Conservation (phyloP, 495 filamentous ascomycete genomes). For the Trypethelium eluteriae region DNA sequence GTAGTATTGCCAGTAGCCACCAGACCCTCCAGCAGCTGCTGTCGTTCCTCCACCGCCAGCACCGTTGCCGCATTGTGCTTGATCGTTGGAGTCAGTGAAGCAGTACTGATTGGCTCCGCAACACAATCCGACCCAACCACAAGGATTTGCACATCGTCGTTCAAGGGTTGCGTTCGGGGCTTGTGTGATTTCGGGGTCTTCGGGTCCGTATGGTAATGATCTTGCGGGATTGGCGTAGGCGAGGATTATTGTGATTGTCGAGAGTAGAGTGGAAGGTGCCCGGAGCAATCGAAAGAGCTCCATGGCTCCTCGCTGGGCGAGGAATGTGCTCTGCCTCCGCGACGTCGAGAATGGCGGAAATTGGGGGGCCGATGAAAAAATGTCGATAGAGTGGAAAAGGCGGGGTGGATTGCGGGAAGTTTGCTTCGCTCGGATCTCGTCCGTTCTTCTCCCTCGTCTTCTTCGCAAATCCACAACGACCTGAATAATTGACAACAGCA, state of each 20-base stretch:
- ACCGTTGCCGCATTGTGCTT: slow-evolving; percentile 50
- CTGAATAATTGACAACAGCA: neutral
- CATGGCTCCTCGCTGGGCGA: neutral
- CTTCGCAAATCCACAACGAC: neutral
- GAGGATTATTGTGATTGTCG: neutral
- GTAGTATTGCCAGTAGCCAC: slow-evolving; percentile 50
- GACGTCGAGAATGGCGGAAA: neutral
- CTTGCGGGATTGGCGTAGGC: neutral
- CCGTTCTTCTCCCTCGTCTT: neutral
- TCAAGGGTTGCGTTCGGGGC: neutral
- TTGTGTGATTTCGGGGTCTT: neutral
- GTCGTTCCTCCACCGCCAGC: slow-evolving; percentile 25
- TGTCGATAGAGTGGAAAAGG: slow-evolving; percentile 5
- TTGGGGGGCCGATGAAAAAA: neutral
- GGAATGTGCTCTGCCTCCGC: neutral
- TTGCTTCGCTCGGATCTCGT: neutral
- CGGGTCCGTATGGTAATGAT: slow-evolving; percentile 7
- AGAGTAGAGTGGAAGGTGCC: neutral
- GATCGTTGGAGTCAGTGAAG: slow-evolving; percentile 49
- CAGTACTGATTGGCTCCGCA: slow-evolving; percentile 55
- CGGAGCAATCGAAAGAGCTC: slow-evolving; percentile 3
- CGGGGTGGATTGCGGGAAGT: slow-evolving; percentile 4
- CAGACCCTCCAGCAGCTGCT: slow-evolving; percentile 24
- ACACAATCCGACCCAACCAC: slow-evolving; percentile 63
- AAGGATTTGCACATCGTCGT: slow-evolving; percentile 30